A percentile compares a stretch with the other conserved stretches of the same genome.
Conservation (phyloP, 305 asterid species). For the Fraxinus greggii region DNA sequence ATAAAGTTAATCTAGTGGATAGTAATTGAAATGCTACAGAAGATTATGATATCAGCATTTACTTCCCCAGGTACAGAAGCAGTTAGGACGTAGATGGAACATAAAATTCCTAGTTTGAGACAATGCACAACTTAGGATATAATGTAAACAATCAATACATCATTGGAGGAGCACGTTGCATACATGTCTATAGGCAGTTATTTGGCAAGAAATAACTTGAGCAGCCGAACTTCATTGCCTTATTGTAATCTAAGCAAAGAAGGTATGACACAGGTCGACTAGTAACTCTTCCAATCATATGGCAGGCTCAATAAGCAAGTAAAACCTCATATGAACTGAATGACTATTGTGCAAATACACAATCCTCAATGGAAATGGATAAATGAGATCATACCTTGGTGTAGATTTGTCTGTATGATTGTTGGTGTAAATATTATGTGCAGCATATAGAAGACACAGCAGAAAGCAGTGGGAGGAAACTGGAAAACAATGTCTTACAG, state of each 20-base stretch:
- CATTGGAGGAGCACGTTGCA: slow-evolving; percentile 1
- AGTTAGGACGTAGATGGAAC: slow-evolving; percentile 11
- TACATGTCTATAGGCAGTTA: not conserved
- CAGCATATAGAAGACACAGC: not conserved
- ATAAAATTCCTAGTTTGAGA: slow-evolving; percentile 3
- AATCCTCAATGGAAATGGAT: not conserved
- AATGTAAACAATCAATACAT: slow-evolving; percentile 11
- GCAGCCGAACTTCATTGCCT: not conserved
- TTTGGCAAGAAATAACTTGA: slow-evolving; percentile 9
- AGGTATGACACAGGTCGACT: not conserved
- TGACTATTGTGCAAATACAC: not conserved
- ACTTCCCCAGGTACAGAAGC: slow-evolving; percentile 6
- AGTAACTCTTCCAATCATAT: slow-evolving; percentile 6
- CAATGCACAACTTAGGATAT: not conserved
- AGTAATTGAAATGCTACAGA: slow-evolving; percentile 3
- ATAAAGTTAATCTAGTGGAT: not conserved
- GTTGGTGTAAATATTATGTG: not conserved
- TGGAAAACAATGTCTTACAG: not conserved
- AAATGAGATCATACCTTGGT: not conserved
- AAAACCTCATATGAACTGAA: not conserved
- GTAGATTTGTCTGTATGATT: not conserved
- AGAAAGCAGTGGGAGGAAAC: slow-evolving; percentile 16
- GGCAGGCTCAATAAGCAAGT: not conserved
- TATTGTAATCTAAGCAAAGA: slow-evolving; percentile 15
- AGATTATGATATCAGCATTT: slow-evolving; percentile 10